phyloP scores from a whole-genome alignment of 208 protist species.

The Leishmania tropica region DNA sequence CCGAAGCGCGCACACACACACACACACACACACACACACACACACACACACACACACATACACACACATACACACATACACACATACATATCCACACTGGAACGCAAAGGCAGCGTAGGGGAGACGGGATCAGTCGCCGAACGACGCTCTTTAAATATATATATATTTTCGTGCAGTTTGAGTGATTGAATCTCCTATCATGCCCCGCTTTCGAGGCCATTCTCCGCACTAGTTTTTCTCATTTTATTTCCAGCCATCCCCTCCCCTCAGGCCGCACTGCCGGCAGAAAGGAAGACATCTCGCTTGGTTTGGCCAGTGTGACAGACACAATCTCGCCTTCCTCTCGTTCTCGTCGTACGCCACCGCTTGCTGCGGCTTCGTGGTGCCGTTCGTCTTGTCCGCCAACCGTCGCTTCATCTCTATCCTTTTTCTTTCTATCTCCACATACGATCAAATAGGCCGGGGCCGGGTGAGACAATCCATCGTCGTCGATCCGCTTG shows the following conservation, averaged over 20 bases:
- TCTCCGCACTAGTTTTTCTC: neutral
- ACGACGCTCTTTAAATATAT: no score
- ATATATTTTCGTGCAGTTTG: neutral
- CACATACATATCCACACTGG: neutral
- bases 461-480: neutral
- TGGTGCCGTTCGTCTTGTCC: neutral
- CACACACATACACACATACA: no score
- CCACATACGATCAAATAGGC: neutral
- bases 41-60: no score
- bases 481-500: neutral
- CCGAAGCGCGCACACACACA: no score
- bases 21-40: no score
- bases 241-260: neutral
- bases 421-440: neutral
- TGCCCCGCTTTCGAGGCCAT: neutral
- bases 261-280: neutral
- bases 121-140: neutral
- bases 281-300: neutral
- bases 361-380: neutral
- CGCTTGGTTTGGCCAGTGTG: neutral
- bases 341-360: neutral
- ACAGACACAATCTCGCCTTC: neutral
- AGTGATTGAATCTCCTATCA: neutral
- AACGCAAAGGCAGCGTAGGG: neutral
- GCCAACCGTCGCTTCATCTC: neutral